phyloP scores from a whole-genome alignment of 2,329 filamentous ascomycete genomes.

The Pseudocercospora musae region DNA sequence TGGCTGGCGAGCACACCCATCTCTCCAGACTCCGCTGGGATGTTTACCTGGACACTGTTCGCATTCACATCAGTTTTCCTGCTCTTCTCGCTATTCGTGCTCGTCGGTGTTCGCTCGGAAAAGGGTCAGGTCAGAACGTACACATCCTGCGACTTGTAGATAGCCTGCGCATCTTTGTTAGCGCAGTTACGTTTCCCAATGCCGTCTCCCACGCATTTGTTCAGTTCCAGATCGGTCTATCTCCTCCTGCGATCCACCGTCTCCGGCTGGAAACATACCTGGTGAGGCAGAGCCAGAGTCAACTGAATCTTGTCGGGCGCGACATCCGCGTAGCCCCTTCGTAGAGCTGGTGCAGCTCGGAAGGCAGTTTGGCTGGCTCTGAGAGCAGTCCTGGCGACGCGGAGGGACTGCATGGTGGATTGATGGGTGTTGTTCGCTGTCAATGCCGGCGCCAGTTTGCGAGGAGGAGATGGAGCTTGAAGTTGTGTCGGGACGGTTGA shows the following conservation, averaged over 20 bases:
- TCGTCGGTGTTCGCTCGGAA: constrained; percentile 10
- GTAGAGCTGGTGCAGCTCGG: constrained; percentile 72
- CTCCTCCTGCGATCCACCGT: background rate
- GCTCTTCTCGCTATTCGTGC: constrained; percentile 15
- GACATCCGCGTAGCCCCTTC: constrained; percentile 75
- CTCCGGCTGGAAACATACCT: constrained; percentile 63
- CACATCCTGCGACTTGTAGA: constrained; percentile 70
- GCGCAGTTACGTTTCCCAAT: background rate
- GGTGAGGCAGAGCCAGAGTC: constrained; percentile 93
- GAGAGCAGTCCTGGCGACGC: constrained; percentile 85
- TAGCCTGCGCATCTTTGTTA: constrained; percentile 47
- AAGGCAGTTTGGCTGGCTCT: constrained; percentile 75
- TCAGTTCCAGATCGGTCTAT: background rate
- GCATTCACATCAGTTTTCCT: constrained; percentile 17
- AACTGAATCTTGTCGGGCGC: constrained; percentile 76
- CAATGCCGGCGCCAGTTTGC: background rate
- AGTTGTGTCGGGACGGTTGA: background rate
- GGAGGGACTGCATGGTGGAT: constrained; percentile 83
- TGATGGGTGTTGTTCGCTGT: background rate
- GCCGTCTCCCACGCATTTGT: background rate
- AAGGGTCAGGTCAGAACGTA: constrained; percentile 45
- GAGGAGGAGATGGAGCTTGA: background rate
- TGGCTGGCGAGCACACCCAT: constrained; percentile 99
- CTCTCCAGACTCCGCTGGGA: constrained; percentile 94
- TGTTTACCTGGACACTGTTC: constrained; percentile 93